Base-by-base conservation (phyloP, 495 filamentous ascomycete species). In the Daldinia childiae region DNA sequence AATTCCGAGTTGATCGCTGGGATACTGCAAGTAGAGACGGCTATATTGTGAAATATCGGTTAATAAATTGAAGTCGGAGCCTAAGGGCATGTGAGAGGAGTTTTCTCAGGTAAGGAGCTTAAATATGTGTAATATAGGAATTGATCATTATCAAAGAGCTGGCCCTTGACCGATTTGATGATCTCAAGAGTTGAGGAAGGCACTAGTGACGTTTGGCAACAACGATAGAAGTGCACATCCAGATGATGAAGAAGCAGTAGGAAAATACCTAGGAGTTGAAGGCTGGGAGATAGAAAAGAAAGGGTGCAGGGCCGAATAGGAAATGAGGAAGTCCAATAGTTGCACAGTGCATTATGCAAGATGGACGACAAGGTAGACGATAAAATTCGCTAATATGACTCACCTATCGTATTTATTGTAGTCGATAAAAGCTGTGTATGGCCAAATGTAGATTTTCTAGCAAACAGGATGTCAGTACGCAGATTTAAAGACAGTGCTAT, bases 311-410 rank as follows among this genome's bases (percentile, higher is more conserved):
- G 15, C 24, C 6, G 5, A 8, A 54, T 6, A 9, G 21, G 26
- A 30, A 27, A 6, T 8, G 24, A 17, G 26, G 24, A 3, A 54
- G 50, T 54, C 6, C 29, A 24, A 12, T 30, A 54, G 24, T 15
- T 30, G 50, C 50, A 54, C 14, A 30, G 50, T 54, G 21, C 17
- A 24, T 30, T 30, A 8, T 29, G 24, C 24, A 54, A n/a, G 26
- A 27, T 54, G 27, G 50, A 54, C 50, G 50, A 54, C 50, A 30
- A 54, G 24, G 50, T 54, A 29, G 19, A 54, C 50, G 50, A 54
- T 29, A 54, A 48, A 54, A 54, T 26, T 30, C 17, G 11, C 3
- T 7, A 8, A n/a, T 15, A 9, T 15, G 26, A 54, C 50, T 30
- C 50, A 54, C 50, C 50, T 54, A 30, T 29, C 3, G 21, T n/a